These are phyloP conservation scores for Solanum rostratum DNA, from an alignment of 257 asterid species.

Conservation along the genomic window DNA sequence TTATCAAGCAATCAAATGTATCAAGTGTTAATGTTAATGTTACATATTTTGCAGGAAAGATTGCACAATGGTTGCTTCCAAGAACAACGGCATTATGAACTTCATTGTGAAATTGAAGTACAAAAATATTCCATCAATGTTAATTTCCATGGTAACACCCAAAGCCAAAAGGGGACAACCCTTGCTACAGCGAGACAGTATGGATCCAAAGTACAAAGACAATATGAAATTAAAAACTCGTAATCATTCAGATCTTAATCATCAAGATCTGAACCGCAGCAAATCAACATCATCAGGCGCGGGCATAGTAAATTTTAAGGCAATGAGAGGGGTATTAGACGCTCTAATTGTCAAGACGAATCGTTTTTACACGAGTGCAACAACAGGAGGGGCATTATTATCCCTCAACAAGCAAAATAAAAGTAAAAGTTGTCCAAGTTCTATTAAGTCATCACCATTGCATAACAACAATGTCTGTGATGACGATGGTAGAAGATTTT, in stretches of 20 bases:
- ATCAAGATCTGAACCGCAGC: neutral
- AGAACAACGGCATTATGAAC: neutral
- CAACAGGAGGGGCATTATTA: neutral
- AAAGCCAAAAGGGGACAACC: neutral
- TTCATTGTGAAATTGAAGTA: neutral
- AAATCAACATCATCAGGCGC: neutral
- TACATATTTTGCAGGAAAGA: neutral
- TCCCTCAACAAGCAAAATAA: neutral
- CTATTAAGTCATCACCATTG: constrained; percentile 4
- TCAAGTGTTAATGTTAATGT: neutral
- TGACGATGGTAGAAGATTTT: neutral
- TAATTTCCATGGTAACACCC: neutral
- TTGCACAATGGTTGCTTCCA: neutral
- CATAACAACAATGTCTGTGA: neutral
- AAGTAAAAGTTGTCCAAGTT: constrained; percentile 4
- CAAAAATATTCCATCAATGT: neutral
- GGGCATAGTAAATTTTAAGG: neutral
- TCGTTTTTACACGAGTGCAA: neutral
- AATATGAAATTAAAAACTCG: neutral
- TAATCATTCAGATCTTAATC: neutral
- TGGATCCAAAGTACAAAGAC: neutral
- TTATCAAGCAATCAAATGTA: neutral
- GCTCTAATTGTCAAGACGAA: neutral
- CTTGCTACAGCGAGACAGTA: neutral
- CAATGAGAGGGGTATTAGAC: neutral